Evolutionary conservation across 805 yeast species (phyloP).

Genomic region (Groenewaldozyma salmanticensis): DNA sequence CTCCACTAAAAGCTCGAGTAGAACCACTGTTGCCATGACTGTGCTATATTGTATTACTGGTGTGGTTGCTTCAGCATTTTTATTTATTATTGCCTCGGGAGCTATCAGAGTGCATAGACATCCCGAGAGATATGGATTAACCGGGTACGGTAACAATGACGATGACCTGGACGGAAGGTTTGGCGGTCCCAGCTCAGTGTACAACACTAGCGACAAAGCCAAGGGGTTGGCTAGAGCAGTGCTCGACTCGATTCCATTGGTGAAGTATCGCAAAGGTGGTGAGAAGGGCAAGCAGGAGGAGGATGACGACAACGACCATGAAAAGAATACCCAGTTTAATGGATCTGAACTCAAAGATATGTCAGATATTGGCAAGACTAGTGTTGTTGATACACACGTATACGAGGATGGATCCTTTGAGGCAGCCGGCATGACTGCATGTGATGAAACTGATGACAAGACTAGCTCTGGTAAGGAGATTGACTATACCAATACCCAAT

Average conservation of each 20-base stretch:
- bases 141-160: not conserved
- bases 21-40: conserved; percentile 23
- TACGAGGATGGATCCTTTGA: too few species aligned
- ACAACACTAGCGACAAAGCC: conserved; percentile 18
- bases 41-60: conserved; percentile 24
- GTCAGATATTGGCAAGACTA: not conserved
- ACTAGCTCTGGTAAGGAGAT: not conserved
- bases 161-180: conserved; percentile 8
- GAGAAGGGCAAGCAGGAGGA: not conserved
- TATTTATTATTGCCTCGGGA: conserved; percentile 25
- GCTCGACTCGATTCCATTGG: conserved; percentile 28
- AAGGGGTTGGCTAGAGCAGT: conserved; percentile 30
- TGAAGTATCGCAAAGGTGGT: conserved; percentile 12
- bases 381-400: conserved; percentile 2
- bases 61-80: conserved; percentile 21
- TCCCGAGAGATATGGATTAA: conserved; percentile 27
- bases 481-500: not conserved
- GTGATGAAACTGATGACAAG: not conserved
- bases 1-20: not conserved
- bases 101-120: conserved; percentile 27
- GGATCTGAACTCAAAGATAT: too few species aligned
- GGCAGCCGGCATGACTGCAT: too few species aligned
- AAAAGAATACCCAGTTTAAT: not conserved
- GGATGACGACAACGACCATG: conserved; percentile 1
- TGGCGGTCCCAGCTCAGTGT: conserved; percentile 8